Evolutionary conservation across 2,329 filamentous ascomycete species (phyloP), one percentile per base, ranked within the genome.

Genomic region (Ascochyta fabae): DNA sequence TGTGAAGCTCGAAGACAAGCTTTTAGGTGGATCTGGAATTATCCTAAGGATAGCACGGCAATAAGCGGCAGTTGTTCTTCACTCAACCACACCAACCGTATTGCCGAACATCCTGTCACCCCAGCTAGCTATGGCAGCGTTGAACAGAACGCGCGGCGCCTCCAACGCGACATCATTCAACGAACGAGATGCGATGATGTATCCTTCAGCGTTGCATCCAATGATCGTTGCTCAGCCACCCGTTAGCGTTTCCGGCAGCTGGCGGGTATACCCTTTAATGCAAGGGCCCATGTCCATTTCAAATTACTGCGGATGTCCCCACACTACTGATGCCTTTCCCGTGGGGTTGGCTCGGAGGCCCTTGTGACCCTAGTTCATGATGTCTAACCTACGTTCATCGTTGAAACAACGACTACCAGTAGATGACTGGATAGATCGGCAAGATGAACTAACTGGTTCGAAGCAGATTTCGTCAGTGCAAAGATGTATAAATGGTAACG

Each of bases 181-280:
- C 22, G 10, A 36, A 50, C 31, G 24, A 24, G 23, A 6, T 22
- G 23, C 15, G 23, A 47, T 50, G 46, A 49, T 46, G 42, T 42
- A 40, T 56, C 24, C 22, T 29, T 12, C 7, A 35, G 6, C 12
- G 12, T 34, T 27, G 33, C 42, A 5, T 19, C 53, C 47, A 56
- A 51, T 56, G 38, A 48, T 29, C 10, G 2, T 15, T 4, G 9
- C 31, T 22, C 53, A 43, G 36, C 47, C 42, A 43, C 42, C 41
- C 42, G 36, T 42, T 56, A 50, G 22, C 19, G 42, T 33, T 5
- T 9, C 19, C 47, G 53, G 53, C 53, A 56, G 42, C 34, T 33
- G 8, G 22, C 47, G 53, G 48, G 36, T 50, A 42, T 45, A 41
- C 29, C 46, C 41, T 50, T 40, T 36, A 9, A 31, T 47, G 53